Percentiles rank a stretch among this genome's conserved stretches.
Evolutionary conservation across 2,329 filamentous ascomycete species (phyloP).

Genomic region (Sphaerulina musiva): DNA sequence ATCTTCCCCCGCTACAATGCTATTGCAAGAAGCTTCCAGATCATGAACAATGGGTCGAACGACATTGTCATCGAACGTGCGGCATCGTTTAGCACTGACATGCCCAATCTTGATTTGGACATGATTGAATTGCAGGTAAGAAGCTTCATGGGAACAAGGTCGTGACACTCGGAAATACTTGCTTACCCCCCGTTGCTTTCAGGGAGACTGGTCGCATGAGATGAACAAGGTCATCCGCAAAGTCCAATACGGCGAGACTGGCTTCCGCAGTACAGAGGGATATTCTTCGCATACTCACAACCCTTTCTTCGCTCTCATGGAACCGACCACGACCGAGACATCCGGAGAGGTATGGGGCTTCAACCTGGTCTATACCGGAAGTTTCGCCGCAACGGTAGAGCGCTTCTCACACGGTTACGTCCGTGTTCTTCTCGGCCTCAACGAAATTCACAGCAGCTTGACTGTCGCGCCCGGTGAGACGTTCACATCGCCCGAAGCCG

Average conservation of each 20-base stretch:
- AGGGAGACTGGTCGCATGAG: slow-evolving; percentile 57
- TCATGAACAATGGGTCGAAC: slow-evolving; percentile 53
- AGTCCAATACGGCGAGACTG: slow-evolving; percentile 49
- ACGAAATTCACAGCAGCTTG: slow-evolving; percentile 56
- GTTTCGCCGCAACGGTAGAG: slow-evolving; percentile 56
- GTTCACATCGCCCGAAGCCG: slow-evolving; percentile 56
- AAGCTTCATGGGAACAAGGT: too few relatives aligned
- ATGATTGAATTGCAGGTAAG: slow-evolving; percentile 45
- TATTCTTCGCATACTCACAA: slow-evolving; percentile 61
- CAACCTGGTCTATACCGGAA: slow-evolving; percentile 59
- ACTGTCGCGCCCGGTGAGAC: slow-evolving; percentile 50
- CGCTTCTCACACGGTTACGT: slow-evolving; percentile 57
- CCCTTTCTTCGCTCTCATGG: slow-evolving; percentile 54
- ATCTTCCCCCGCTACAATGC: slow-evolving; percentile 58
- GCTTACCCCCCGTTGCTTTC: slow-evolving; percentile 31
- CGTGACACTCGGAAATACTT: too few relatives aligned
- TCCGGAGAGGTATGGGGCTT: slow-evolving; percentile 59
- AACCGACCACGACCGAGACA: slow-evolving; percentile 54
- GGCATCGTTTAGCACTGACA: slow-evolving; percentile 56
- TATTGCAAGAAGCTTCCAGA: slow-evolving; percentile 54
- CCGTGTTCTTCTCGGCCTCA: slow-evolving; percentile 55
- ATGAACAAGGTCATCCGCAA: slow-evolving; percentile 49
- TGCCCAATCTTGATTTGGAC: slow-evolving; percentile 55
- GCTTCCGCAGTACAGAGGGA: slow-evolving; percentile 55
- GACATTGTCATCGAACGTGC: slow-evolving; percentile 39